Evolutionary conservation across 2,329 filamentous ascomycete species (phyloP).

Genomic region (Colletotrichum cordylinicola): DNA sequence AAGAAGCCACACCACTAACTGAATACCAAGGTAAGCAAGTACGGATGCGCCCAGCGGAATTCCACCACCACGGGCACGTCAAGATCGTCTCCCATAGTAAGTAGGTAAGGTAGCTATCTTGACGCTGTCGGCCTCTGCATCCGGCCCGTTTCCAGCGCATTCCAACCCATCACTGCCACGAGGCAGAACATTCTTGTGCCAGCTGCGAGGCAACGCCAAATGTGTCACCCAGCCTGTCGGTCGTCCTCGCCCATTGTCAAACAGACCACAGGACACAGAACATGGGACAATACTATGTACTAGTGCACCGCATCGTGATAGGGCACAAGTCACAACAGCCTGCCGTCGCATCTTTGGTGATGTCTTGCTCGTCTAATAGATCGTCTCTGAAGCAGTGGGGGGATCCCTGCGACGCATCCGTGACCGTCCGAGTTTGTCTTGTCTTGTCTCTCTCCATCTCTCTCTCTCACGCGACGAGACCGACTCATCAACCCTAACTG

Average conservation of each 20-base stretch:
- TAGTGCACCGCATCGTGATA: neutral
- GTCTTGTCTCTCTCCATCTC: neutral
- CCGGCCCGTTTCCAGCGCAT: slow-evolving; percentile 12
- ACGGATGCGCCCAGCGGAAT: neutral
- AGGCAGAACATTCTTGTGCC: neutral
- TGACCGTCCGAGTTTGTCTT: too few species aligned
- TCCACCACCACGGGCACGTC: neutral
- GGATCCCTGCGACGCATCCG: neutral
- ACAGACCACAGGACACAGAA: neutral
- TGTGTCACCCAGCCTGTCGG: neutral
- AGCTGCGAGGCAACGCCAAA: neutral
- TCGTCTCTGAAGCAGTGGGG: neutral
- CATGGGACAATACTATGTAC: neutral
- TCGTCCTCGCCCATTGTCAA: neutral
- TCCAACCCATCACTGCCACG: slow-evolving; percentile 3
- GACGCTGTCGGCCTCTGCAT: neutral
- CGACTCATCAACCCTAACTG: slow-evolving; percentile 1
- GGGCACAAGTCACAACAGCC: neutral
- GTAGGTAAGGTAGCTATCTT: too few species aligned
- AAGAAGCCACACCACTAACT: neutral
- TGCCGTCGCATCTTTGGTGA: neutral
- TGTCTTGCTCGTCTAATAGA: neutral
- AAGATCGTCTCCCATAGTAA: neutral
- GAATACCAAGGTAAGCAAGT: neutral
- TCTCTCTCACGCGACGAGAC: neutral